Evolutionary conservation across 306 rosid genomes (phyloP).

Genomic region (Canavalia gladiata): DNA sequence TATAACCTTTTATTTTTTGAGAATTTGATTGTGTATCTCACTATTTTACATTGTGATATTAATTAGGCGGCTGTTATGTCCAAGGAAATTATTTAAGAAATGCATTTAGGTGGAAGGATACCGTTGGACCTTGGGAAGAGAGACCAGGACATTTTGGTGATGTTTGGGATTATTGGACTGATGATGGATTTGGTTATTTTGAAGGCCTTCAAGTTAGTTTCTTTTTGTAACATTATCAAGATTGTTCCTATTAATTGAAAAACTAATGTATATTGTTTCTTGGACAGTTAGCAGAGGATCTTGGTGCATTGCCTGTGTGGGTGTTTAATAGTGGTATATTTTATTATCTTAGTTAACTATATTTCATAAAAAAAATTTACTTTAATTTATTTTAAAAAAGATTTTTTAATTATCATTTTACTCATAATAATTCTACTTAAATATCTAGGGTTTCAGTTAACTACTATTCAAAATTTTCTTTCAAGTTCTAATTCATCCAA

Average conservation of each 20-base stretch:
- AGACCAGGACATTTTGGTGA: constrained; percentile 90
- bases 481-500: constrained; percentile 6
- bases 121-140: constrained; percentile 83
- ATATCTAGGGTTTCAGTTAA: too few species aligned
- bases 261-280: background rate
- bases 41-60: constrained; percentile 11
- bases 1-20: too few species aligned
- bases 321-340: constrained; percentile 74
- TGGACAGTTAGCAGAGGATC: constrained; percentile 79
- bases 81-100: constrained; percentile 87
- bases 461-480: background rate
- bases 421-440: background rate
- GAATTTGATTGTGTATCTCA: too few species aligned
- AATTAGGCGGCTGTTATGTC: constrained; percentile 80
- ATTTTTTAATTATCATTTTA: background rate
- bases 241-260: background rate
- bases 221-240: background rate
- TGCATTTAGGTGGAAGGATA: constrained; percentile 87
- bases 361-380: background rate
- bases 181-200: constrained; percentile 82
- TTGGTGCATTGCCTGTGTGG: constrained; percentile 80
- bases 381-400: background rate
- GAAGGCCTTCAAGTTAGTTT: constrained; percentile 76
- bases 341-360: background rate
- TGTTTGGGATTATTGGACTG: constrained; percentile 92